Evolutionary conservation across 768 basidiomycete species (phyloP).

Genomic region (Rhodotorula diobovata): DNA sequence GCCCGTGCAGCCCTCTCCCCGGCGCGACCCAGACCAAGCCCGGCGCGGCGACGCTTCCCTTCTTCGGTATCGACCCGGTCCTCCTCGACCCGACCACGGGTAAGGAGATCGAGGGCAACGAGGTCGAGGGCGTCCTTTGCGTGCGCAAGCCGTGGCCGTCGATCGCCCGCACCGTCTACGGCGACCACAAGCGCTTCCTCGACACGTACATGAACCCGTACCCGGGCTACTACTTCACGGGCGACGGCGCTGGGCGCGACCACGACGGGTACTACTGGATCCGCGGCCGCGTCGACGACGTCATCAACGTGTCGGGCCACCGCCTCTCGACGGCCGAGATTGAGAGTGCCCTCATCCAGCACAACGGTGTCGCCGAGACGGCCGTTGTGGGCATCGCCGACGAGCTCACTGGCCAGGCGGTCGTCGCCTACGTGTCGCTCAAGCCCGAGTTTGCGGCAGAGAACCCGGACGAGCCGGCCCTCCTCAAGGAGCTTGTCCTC

Average conservation of each 20-base stretch:
- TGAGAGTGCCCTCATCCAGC: conserved; percentile 89
- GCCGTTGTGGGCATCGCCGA: conserved; percentile 79
- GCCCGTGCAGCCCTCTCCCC: conserved; percentile 63
- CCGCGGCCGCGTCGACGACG: conserved; percentile 86
- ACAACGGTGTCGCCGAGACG: conserved; percentile 92
- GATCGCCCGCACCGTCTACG: conserved; percentile 85
- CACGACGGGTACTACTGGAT: conserved; percentile 96
- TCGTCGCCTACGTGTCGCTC: conserved; percentile 87
- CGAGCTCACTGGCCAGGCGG: conserved; percentile 86
- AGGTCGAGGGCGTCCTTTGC: conserved; percentile 84
- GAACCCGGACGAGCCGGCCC: conserved; percentile 60
- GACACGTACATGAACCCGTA: conserved; percentile 74
- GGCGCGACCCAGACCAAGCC: conserved; percentile 95
- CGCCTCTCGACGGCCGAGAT: conserved; percentile 96
- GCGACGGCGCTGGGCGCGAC: conserved; percentile 91
- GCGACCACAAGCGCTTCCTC: conserved; percentile 81
- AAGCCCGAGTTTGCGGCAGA: conserved; percentile 88
- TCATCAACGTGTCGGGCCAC: conserved; percentile 95
- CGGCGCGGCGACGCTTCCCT: conserved; percentile 92
- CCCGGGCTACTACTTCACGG: conserved; percentile 91
- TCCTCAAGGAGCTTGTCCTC: conserved; percentile 81
- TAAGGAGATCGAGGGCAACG: conserved; percentile 66
- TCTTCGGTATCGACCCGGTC: conserved; percentile 87
- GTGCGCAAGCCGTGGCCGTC: conserved; percentile 89
- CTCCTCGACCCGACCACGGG: conserved; percentile 83